Evolutionary conservation across 352 stramenopile genomes (phyloP).

Genomic region (Sclerospora graminicola): DNA sequence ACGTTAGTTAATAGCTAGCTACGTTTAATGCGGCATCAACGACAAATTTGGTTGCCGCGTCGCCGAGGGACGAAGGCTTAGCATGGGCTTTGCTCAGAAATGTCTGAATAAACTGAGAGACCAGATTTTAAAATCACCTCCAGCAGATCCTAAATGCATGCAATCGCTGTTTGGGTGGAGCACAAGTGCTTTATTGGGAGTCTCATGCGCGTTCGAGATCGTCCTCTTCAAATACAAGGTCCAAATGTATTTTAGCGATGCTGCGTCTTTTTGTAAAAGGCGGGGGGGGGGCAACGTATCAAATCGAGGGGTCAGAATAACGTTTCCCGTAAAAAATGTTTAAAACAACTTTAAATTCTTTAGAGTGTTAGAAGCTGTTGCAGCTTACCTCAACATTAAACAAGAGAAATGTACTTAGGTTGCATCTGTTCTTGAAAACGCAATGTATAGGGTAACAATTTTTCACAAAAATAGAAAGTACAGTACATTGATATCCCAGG

Average conservation of each 20-base stretch:
- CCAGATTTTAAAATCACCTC: slow-evolving; percentile 84
- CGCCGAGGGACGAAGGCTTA: slow-evolving; percentile 71
- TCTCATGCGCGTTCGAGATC: slow-evolving; percentile 77
- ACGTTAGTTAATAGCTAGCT: slow-evolving; percentile 81
- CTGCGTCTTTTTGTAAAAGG: slow-evolving; percentile 82
- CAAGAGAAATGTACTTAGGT: too few relatives aligned
- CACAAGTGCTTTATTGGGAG: slow-evolving; percentile 69
- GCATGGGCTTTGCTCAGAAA: slow-evolving; percentile 63
- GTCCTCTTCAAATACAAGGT: slow-evolving; percentile 80
- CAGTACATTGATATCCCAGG: too few relatives aligned
- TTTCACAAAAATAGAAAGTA: too few relatives aligned
- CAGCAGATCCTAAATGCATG: slow-evolving; percentile 70
- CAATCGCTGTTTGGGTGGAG: slow-evolving; percentile 72
- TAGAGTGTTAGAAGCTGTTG: too few relatives aligned
- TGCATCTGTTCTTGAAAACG: too few relatives aligned
- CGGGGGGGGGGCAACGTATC: too few relatives aligned
- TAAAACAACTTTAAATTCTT: too few relatives aligned
- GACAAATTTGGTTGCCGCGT: slow-evolving; percentile 65
- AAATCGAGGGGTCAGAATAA: too few relatives aligned
- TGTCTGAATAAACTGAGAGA: slow-evolving; percentile 72
- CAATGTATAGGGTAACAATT: too few relatives aligned
- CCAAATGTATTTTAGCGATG: too few relatives aligned
- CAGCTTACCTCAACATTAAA: too few relatives aligned
- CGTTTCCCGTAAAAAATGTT: too few relatives aligned
- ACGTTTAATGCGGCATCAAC: slow-evolving; percentile 76